Percentiles rank a stretch among this genome's conserved stretches.
Conservation (phyloP, 805 yeast species). For the Zygosaccharomyces bailii region DNA sequence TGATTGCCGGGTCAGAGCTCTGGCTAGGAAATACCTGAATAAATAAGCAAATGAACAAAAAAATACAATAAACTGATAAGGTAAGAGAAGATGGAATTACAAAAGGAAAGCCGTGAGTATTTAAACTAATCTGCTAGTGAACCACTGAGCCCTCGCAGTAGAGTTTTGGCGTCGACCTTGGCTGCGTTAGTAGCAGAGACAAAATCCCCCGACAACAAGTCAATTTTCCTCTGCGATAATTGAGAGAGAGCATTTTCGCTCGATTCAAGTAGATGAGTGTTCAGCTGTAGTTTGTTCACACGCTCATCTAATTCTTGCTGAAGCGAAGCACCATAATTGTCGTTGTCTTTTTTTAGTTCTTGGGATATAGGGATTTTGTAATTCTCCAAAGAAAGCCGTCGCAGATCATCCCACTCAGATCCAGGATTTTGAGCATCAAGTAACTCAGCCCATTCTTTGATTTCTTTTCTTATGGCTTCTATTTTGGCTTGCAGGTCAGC, state of each 20-base stretch:
- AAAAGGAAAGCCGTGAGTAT: no score
- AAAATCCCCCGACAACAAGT: conserved; percentile 20
- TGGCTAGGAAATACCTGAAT: conserved; percentile 74
- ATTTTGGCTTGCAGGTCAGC: conserved; percentile 24
- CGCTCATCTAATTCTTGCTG: conserved; percentile 17
- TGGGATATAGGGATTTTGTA: not conserved
- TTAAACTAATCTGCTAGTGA: conserved; percentile 17
- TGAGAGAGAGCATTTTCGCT: conserved; percentile 22
- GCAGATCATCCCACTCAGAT: conserved; percentile 20
- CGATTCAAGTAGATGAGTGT: conserved; percentile 28
- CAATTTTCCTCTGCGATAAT: conserved; percentile 18
- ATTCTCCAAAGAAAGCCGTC: not conserved
- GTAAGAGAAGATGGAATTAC: no score
- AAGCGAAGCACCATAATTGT: conserved; percentile 5
- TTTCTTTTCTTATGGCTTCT: conserved; percentile 24
- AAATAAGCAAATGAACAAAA: conserved; percentile 8
- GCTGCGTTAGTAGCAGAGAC: conserved; percentile 8
- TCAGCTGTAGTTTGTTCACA: conserved; percentile 22
- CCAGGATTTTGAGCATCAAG: conserved; percentile 21
- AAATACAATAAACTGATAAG: not conserved
- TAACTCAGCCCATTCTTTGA: conserved; percentile 28
- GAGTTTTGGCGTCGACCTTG: conserved; percentile 17
- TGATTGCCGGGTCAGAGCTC: conserved; percentile 64
- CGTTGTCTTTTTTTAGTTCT: not conserved
- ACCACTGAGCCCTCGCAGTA: conserved; percentile 27